These are phyloP conservation scores for Globisporangium orthogonon DNA, from an alignment of 352 stramenopile species.

Conservation along the genomic window DNA sequence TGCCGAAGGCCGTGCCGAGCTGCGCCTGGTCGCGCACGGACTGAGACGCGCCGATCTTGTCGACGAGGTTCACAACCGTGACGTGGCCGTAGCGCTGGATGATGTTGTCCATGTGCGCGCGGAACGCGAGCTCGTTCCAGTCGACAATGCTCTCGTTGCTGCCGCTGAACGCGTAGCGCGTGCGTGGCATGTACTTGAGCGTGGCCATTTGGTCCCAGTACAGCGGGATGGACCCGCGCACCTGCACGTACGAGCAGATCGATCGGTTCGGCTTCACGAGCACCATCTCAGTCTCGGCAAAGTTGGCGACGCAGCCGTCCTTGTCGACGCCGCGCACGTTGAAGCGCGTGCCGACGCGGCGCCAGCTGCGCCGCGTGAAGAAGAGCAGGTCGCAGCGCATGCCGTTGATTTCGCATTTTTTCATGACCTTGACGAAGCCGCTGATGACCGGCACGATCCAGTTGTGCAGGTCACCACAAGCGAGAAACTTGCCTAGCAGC, in stretches of 20 bases:
- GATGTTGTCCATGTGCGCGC: constrained; percentile 61
- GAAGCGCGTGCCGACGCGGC: constrained; percentile 88
- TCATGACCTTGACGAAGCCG: constrained; percentile 64
- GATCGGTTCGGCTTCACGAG: constrained; percentile 53
- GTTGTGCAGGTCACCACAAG: constrained; percentile 29
- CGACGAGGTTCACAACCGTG: constrained; percentile 92
- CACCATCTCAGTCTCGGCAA: constrained; percentile 93
- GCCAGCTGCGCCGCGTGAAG: constrained; percentile 64
- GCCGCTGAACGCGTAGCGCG: constrained; percentile 55
- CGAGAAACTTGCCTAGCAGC: constrained; percentile 42
- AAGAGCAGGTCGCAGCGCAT: constrained; percentile 59
- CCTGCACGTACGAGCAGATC: constrained; percentile 89
- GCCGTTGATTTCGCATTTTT: constrained; percentile 55
- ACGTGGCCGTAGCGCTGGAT: constrained; percentile 68
- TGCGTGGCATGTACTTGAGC: constrained; percentile 91
- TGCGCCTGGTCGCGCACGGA: constrained; percentile 84
- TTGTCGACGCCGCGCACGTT: constrained; percentile 89
- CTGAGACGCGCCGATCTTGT: constrained; percentile 68
- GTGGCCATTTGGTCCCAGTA: constrained; percentile 88
- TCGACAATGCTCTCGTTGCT: constrained; percentile 54
- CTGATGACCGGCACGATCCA: constrained; percentile 68
- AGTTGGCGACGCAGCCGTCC: constrained; percentile 89
- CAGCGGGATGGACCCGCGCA: constrained; percentile 93
- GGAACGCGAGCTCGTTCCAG: constrained; percentile 68
- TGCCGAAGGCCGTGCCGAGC: constrained; percentile 84